Percentiles rank a stretch among this genome's conserved stretches.
These are phyloP conservation scores for Fusarium solani-melongenae DNA, from an alignment of 2,329 filamentous ascomycete genomes.

Conservation along the genomic window DNA sequence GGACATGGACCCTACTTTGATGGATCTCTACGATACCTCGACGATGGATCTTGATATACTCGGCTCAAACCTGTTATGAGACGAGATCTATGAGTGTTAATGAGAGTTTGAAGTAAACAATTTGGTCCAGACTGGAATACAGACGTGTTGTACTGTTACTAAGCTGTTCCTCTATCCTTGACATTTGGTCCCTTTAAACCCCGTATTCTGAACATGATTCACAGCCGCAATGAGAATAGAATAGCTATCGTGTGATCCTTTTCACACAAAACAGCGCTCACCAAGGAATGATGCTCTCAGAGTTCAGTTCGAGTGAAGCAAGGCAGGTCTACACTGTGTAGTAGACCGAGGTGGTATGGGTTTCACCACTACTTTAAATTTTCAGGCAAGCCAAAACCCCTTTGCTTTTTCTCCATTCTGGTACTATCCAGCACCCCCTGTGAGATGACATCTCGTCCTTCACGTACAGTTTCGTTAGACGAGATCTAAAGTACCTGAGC, in stretches of 20 bases:
- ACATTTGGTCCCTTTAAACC: background rate
- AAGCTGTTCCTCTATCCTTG: background rate
- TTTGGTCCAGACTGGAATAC: background rate
- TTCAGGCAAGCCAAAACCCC: background rate
- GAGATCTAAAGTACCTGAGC: background rate
- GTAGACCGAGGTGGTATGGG: background rate
- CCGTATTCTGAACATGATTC: background rate
- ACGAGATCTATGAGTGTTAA: background rate
- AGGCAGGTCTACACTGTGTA: background rate
- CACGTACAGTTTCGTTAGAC: background rate
- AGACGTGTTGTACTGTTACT: background rate
- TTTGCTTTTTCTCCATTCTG: background rate
- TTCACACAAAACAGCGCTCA: background rate
- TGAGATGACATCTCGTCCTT: background rate
- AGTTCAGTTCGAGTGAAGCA: background rate
- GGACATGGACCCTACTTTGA: slow-evolving; percentile 19
- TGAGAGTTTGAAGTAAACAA: background rate
- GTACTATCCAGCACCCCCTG: no score
- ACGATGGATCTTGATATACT: background rate
- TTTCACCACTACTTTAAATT: background rate
- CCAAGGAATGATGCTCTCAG: background rate
- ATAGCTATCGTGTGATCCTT: background rate
- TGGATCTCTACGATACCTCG: slow-evolving; percentile 12
- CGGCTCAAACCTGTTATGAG: background rate
- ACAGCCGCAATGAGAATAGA: background rate